Conservation (phyloP, 768 basidiomycete species). For the Tylopilus felleus region DNA sequence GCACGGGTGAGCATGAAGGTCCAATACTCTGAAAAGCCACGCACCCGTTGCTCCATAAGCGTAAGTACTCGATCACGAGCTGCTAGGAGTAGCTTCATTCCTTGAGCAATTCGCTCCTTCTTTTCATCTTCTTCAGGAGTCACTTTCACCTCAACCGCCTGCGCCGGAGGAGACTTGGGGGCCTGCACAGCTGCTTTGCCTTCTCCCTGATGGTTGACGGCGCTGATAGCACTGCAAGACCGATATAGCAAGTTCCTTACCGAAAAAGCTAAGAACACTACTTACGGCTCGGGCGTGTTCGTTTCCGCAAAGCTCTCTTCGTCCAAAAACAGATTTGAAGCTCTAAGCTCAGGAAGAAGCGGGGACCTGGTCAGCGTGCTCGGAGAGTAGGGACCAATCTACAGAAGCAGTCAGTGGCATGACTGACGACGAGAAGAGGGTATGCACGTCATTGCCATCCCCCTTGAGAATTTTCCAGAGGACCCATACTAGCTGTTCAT, state of each 20-base stretch:
- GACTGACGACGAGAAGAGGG: not conserved
- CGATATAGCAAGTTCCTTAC: constrained; percentile 16
- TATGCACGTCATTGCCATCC: constrained; percentile 71
- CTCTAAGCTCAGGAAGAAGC: constrained; percentile 70
- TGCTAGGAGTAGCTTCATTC: constrained; percentile 63
- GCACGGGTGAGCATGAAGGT: not conserved
- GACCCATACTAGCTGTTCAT: constrained; percentile 82
- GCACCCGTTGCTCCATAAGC: constrained; percentile 71
- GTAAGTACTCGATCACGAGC: constrained; percentile 71
- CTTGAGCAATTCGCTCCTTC: constrained; percentile 57
- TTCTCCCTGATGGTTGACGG: constrained; percentile 8
- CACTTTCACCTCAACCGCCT: constrained; percentile 21
- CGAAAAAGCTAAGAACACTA: not conserved
- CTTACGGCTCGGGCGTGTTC: constrained; percentile 49
- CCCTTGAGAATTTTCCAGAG: constrained; percentile 84
- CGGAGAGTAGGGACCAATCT: constrained; percentile 84
- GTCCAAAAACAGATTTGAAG: constrained; percentile 66
- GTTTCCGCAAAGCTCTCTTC: constrained; percentile 50
- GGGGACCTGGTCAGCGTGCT: constrained; percentile 70
- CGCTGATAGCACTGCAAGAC: constrained; percentile 13
- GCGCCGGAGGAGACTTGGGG: not conserved
- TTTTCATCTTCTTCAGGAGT: constrained; percentile 52
- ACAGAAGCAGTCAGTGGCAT: constrained; percentile 5
- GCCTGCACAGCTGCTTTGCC: constrained; percentile 1
- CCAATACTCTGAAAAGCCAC: not conserved